Evolutionary conservation across 1,284 basidiomycete genomes (phyloP).

Genomic region (Puccinia polysora): DNA sequence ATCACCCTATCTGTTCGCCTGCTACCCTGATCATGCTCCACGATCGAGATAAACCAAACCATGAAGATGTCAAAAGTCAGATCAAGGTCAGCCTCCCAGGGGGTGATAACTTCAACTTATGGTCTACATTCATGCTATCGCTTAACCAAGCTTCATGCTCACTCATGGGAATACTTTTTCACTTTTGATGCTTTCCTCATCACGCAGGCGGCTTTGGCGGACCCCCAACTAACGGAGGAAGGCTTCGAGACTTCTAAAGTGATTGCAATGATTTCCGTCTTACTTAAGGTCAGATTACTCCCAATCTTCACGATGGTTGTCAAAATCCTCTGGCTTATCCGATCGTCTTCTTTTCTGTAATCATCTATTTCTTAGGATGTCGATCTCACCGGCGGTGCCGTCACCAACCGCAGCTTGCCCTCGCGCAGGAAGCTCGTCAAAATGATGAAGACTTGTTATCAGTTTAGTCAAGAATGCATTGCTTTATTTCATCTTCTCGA

Average conservation of each 20-base stretch:
- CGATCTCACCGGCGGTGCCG: not conserved
- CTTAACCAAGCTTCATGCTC: not conserved
- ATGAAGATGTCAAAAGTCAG: constrained; percentile 4
- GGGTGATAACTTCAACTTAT: no score
- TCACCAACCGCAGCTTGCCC: constrained; percentile 14
- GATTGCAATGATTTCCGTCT: constrained; percentile 33
- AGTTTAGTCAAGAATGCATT: constrained; percentile 5
- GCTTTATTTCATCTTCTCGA: no score
- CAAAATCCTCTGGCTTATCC: no score
- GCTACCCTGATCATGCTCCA: no score
- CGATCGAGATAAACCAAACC: no score
- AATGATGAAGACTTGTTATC: constrained; percentile 41
- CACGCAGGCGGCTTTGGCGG: constrained; percentile 15
- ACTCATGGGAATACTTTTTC: no score
- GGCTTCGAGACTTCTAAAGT: constrained; percentile 41
- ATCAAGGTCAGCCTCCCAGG: no score
- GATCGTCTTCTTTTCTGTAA: not conserved
- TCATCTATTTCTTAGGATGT: not conserved
- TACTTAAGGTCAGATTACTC: constrained; percentile 13
- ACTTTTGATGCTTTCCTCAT: no score
- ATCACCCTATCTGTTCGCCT: no score
- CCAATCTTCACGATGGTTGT: no score
- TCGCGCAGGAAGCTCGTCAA: constrained; percentile 36
- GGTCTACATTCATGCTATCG: not conserved
- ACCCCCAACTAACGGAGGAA: constrained; percentile 19